phyloP scores from a whole-genome alignment of 116 monocot species.

The Dioscorea cayenensis region DNA sequence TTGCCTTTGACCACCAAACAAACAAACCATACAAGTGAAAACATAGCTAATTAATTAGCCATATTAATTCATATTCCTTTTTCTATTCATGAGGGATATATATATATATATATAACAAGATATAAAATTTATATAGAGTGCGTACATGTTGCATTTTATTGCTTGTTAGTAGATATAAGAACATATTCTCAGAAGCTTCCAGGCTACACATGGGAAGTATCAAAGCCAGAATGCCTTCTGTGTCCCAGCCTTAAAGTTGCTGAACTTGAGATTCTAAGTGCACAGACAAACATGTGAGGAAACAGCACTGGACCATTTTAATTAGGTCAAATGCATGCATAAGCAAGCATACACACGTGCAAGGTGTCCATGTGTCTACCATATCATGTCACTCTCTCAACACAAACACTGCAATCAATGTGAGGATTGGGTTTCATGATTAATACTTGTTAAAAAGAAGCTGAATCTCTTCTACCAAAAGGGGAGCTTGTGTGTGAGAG shows the following conservation, averaged over 20 bases:
- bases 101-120: too few species aligned
- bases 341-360: slow-evolving; percentile 5
- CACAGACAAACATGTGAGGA: slow-evolving; percentile 26
- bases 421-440: neutral
- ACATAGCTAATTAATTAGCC: too few species aligned
- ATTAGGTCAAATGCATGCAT: neutral
- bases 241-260: slow-evolving; percentile 12
- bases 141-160: too few species aligned
- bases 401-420: neutral
- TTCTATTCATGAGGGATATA: too few species aligned
- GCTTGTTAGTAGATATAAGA: neutral
- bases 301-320: slow-evolving; percentile 15
- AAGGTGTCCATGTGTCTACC: slow-evolving; percentile 7
- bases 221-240: slow-evolving; percentile 13
- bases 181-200: slow-evolving; percentile 14
- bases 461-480: neutral
- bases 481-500: neutral
- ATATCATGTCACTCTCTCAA: too few species aligned
- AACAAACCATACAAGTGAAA: neutral
- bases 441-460: neutral
- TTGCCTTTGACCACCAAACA: slow-evolving; percentile 7
- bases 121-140: too few species aligned
- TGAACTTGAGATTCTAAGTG: slow-evolving; percentile 14
- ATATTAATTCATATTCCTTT: too few species aligned
- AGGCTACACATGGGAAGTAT: slow-evolving; percentile 5